Percentiles rank a stretch among this genome's conserved stretches.
Evolutionary conservation across 176 grass and related monocot genomes (phyloP).

Genomic region (Leersia perrieri): DNA sequence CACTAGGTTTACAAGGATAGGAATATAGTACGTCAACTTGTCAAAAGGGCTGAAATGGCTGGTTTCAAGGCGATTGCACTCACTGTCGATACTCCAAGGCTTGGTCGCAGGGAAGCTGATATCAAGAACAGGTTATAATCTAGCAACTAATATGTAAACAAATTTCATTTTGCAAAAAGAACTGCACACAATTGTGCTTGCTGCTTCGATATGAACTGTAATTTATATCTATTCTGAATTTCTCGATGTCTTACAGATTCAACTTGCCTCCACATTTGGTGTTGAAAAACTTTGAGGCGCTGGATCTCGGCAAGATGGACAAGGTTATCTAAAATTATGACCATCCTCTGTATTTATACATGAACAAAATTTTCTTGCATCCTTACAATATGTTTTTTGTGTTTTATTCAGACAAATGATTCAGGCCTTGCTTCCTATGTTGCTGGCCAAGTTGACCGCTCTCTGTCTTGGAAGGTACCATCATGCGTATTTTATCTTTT

Average conservation of each 20-base stretch:
- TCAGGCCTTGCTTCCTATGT: slow-evolving; percentile 71
- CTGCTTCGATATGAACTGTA: too few relatives aligned
- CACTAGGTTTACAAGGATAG: slow-evolving; percentile 90
- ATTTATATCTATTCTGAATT: background rate
- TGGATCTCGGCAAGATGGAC: slow-evolving; percentile 77
- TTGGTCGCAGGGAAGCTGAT: slow-evolving; percentile 86
- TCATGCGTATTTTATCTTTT: background rate
- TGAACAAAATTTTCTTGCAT: background rate
- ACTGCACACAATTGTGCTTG: too few relatives aligned
- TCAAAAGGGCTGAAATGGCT: slow-evolving; percentile 80
- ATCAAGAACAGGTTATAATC: slow-evolving; percentile 82
- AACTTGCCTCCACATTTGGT: slow-evolving; percentile 64
- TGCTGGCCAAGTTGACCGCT: slow-evolving; percentile 58
- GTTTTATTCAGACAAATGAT: slow-evolving; percentile 64
- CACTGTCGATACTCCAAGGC: slow-evolving; percentile 83
- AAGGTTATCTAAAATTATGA: slow-evolving; percentile 44
- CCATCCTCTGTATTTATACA: background rate
- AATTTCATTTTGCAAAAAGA: background rate
- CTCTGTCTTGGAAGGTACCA: slow-evolving; percentile 89
- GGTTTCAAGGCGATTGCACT: slow-evolving; percentile 93
- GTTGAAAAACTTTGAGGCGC: slow-evolving; percentile 76
- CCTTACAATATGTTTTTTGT: slow-evolving; percentile 38
- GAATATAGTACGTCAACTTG: slow-evolving; percentile 69
- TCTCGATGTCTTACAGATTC: slow-evolving; percentile 51
- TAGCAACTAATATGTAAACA: background rate